Evolutionary conservation across 129 eudicot species (phyloP).

Genomic region (Tagetes patula): DNA sequence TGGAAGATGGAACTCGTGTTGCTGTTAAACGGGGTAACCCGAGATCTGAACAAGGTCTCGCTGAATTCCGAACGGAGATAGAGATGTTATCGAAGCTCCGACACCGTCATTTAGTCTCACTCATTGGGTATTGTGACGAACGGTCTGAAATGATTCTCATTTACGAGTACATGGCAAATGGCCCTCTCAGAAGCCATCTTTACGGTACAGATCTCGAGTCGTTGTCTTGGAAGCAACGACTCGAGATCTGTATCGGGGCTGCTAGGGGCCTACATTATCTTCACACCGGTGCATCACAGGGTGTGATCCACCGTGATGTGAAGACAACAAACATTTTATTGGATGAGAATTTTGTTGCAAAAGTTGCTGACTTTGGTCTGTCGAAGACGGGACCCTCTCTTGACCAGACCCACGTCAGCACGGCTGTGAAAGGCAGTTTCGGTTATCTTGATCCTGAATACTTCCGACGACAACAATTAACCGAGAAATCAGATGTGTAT

Average conservation of each 20-base stretch:
- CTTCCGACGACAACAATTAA: conserved; percentile 89
- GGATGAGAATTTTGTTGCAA: conserved; percentile 85
- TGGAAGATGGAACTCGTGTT: conserved; percentile 82
- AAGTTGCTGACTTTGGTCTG: conserved; percentile 96
- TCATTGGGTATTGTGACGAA: conserved; percentile 94
- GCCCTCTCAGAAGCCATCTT: conserved; percentile 95
- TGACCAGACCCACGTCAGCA: conserved; percentile 95
- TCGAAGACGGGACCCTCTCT: conserved; percentile 90
- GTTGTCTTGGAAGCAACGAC: conserved; percentile 84
- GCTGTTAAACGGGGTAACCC: conserved; percentile 97
- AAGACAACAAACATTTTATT: conserved; percentile 94
- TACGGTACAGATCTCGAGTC: conserved; percentile 84
- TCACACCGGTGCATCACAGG: conserved; percentile 86
- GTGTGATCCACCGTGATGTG: conserved; percentile 95
- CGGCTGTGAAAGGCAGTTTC: conserved; percentile 97
- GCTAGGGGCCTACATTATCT: conserved; percentile 97
- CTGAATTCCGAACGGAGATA: conserved; percentile 90
- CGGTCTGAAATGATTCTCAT: conserved; percentile 95
- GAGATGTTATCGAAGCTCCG: conserved; percentile 97
- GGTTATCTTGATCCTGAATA: conserved; percentile 98
- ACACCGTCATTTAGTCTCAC: conserved; percentile 93
- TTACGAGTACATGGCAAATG: conserved; percentile 96
- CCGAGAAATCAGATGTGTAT: conserved; percentile 95
- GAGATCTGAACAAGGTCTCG: conserved; percentile 92
- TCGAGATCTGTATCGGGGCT: conserved; percentile 96